These are phyloP conservation scores for Dendrobium catenatum DNA, from an alignment of 106 monocot species.

Conservation along the genomic window DNA sequence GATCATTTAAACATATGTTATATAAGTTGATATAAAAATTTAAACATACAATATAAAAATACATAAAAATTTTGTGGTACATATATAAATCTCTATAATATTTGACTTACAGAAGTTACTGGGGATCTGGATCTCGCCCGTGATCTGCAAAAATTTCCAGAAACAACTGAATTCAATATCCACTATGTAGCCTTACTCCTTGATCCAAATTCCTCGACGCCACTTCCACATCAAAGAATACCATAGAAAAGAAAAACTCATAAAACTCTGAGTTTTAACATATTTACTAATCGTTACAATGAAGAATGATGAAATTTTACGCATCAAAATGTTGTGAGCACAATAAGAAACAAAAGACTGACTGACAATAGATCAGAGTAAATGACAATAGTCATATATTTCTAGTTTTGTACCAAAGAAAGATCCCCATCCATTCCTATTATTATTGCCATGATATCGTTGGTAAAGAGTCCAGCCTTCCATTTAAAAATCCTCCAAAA, in stretches of 20 bases:
- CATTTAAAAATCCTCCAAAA: too few relatives aligned
- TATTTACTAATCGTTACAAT: background rate
- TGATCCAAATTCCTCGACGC: conserved; percentile 33
- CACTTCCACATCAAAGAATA: conserved; percentile 31
- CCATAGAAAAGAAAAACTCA: conserved; percentile 8
- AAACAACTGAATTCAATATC: conserved; percentile 55
- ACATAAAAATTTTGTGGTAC: too few relatives aligned
- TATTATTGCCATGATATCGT: background rate
- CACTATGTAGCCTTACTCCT: conserved; percentile 30
- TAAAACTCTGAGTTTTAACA: background rate
- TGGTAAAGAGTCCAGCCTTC: too few relatives aligned
- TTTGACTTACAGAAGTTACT: conserved; percentile 32
- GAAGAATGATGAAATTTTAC: conserved; percentile 7
- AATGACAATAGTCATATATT: background rate
- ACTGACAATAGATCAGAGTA: background rate
- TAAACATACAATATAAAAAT: too few relatives aligned
- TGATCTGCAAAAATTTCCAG: conserved; percentile 71
- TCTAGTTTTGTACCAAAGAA: conserved; percentile 10
- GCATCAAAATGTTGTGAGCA: background rate
- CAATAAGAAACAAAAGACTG: background rate
- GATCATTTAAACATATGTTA: too few relatives aligned
- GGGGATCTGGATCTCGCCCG: conserved; percentile 45
- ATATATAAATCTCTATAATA: too few relatives aligned
- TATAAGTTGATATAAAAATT: too few relatives aligned
- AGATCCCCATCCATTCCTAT: background rate